Percentiles rank a stretch among this genome's conserved stretches.
Evolutionary conservation across 306 rosid genomes (phyloP).

Genomic region (Datisca glomerata): DNA sequence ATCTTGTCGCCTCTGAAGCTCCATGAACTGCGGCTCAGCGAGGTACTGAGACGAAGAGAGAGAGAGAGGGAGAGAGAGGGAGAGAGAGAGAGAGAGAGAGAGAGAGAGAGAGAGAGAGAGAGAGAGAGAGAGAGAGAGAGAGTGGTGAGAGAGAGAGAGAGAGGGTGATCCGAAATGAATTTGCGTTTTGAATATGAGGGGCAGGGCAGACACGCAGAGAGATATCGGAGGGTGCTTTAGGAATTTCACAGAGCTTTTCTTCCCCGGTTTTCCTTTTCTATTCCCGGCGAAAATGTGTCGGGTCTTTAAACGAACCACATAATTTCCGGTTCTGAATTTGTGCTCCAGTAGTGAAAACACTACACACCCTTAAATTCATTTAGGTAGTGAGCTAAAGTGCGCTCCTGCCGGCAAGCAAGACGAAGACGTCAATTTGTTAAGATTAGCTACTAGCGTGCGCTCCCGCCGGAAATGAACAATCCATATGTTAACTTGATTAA

Average conservation of each 20-base stretch:
- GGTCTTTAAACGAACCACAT: background rate
- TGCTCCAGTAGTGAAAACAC: no score
- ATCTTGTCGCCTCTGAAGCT: conserved; percentile 50
- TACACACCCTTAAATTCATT: conserved; percentile 1
- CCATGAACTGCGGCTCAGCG: conserved; percentile 52
- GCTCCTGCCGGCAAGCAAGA: no score
- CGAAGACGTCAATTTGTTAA: no score
- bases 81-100: conserved; percentile 11
- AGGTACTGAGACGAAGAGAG: conserved; percentile 13
- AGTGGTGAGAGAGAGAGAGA: background rate
- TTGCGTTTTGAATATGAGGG: conserved; percentile 28
- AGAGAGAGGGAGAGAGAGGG: conserved; percentile 13
- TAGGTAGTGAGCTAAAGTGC: no score
- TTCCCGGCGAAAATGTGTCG: no score
- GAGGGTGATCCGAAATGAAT: no score
- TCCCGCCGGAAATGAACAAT: conserved; percentile 10
- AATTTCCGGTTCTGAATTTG: conserved; percentile 11
- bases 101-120: conserved; percentile 8
- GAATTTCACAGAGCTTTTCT: conserved; percentile 1
- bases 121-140: background rate
- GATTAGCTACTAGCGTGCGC: conserved; percentile 17
- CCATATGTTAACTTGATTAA: background rate
- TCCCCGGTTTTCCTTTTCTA: background rate
- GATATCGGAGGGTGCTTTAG: conserved; percentile 30
- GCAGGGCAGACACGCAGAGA: background rate